Percentiles rank a stretch among this genome's conserved stretches.
Evolutionary conservation across 2,329 filamentous ascomycete genomes (phyloP).

Genomic region (Oidium heveae): DNA sequence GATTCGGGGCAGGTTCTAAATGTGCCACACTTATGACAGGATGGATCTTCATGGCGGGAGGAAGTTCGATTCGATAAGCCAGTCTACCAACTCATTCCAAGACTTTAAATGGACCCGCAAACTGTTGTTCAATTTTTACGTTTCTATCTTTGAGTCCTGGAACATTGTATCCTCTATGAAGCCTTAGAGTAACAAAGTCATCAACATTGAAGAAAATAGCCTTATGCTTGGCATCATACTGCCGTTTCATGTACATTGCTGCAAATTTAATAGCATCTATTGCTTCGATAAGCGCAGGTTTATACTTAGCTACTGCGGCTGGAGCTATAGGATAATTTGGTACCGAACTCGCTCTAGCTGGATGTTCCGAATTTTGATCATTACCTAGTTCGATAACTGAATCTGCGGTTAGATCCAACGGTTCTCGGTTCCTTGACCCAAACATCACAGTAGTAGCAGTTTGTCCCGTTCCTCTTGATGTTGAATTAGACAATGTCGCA

Average conservation of each 20-base stretch:
- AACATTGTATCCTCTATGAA: background rate
- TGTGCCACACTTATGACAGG: background rate
- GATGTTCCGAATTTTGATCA: too few relatives aligned
- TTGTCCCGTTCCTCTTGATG: background rate
- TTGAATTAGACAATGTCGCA: background rate
- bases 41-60: background rate
- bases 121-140: background rate
- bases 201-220: background rate
- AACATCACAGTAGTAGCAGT: background rate
- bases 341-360: too few relatives aligned
- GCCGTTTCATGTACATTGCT: background rate
- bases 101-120: background rate
- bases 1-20: background rate
- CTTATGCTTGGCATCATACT: background rate
- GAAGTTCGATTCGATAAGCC: background rate
- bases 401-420: background rate
- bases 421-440: background rate
- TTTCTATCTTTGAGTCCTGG: background rate
- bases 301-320: too few relatives aligned
- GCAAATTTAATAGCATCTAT: too few relatives aligned
- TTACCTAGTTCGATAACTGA: too few relatives aligned
- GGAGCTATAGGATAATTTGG: too few relatives aligned
- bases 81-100: background rate
- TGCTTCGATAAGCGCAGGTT: too few relatives aligned
- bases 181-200: background rate